Base-by-base conservation (phyloP, 1,284 basidiomycete species). In the Leccinum subatratum region DNA sequence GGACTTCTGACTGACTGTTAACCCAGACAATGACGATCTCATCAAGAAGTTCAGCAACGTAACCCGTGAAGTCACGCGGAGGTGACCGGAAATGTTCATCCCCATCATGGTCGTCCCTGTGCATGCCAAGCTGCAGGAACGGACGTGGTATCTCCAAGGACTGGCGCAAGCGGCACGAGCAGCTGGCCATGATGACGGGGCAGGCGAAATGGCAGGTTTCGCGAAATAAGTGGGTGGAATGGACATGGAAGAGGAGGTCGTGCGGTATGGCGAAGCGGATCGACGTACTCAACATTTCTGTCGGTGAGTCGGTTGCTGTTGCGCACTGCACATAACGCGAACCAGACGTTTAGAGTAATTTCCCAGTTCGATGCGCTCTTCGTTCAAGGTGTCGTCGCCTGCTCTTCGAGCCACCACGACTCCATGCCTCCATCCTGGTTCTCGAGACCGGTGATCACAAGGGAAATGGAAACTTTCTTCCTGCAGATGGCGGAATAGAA, bases 321-420 rank as follows among this genome's bases (percentile, higher is more conserved):
- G 9, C 42, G 94, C n/a, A 96, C 94, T 11, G 96, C 96, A 30
- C 85, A 94, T 62, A 98, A 97, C 74, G 96, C 97, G 2, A 96
- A 97, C 75, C 96, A 98, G 81, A 99, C 98, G 96, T 98, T 99
- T 80, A 87, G 96, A 64, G 96, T 98, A 61, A 96, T 99, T 79
- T 96, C 94, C 6, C 97, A 97, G 79, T 99, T 98, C 83, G 99
- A 99, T 78, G 93, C 94, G 2, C 81, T 99, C 39, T 98, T 99
- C 76, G 96, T 99, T 39, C 86, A 34, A 34, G 34, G 9, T 34
- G 34, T 34, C 34, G 34, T 34, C 34, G 12, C 34, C 34, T 34
- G 34, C 34, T 34, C 34, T 34, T 34, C 34, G 34, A 6, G 9
- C 73, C 73, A 77, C 73, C 73, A 75, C 28, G 42, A 68, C n/a